These are phyloP conservation scores for Boletellus ananiceps DNA, from an alignment of 768 basidiomycete species.

Conservation along the genomic window DNA sequence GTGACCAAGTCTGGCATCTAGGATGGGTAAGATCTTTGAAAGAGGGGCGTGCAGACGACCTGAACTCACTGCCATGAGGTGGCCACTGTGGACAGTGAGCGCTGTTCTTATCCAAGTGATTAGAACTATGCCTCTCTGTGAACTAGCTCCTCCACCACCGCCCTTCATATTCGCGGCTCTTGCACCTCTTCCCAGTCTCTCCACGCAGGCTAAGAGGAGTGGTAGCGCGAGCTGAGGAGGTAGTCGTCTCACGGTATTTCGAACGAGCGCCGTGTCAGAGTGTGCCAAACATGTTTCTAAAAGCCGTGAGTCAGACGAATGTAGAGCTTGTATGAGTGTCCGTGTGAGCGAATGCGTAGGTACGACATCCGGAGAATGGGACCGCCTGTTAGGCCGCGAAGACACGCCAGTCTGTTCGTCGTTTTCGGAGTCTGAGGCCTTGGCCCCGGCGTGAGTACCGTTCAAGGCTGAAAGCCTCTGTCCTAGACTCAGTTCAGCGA, in stretches of 20 bases:
- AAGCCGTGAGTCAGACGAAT: slow-evolving; percentile 86
- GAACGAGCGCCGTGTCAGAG: slow-evolving; percentile 74
- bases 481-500: slow-evolving; percentile 89
- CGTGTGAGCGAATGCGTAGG: slow-evolving; percentile 88
- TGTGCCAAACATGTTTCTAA: slow-evolving; percentile 85
- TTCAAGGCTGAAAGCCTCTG: slow-evolving; percentile 79
- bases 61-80: slow-evolving; percentile 85
- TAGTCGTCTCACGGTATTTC: slow-evolving; percentile 80
- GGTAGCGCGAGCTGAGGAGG: slow-evolving; percentile 86
- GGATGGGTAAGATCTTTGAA: slow-evolving; percentile 9
- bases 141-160: slow-evolving; percentile 73
- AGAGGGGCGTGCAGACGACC: not conserved
- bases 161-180: slow-evolving; percentile 71
- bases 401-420: slow-evolving; percentile 40
- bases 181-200: slow-evolving; percentile 75
- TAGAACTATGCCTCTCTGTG: slow-evolving; percentile 66
- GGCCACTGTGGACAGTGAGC: slow-evolving; percentile 79
- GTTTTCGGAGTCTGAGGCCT: slow-evolving; percentile 39
- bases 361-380: slow-evolving; percentile 38
- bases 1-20: slow-evolving; percentile 92
- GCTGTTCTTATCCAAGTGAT: slow-evolving; percentile 79
- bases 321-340: slow-evolving; percentile 92
- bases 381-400: slow-evolving; percentile 14
- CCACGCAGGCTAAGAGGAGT: slow-evolving; percentile 82
- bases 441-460: slow-evolving; percentile 40